Evolutionary conservation across 305 asterid genomes (phyloP).

Genomic region (Rubia peregrina): DNA sequence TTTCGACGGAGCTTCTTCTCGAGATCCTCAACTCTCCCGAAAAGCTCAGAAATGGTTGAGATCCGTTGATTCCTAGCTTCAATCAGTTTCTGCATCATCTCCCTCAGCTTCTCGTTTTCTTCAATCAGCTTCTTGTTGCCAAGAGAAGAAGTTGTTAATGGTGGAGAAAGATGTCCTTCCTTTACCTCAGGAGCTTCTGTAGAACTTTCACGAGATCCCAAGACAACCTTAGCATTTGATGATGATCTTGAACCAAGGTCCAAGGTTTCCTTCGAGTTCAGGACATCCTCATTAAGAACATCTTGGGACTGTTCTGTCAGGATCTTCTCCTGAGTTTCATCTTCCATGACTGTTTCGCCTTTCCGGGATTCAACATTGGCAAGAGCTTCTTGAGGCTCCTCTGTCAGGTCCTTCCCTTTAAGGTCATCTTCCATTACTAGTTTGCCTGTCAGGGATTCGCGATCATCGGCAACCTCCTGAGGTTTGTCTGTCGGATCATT

Average conservation of each 20-base stretch:
- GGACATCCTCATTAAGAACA: conserved; percentile 3
- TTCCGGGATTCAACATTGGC: conserved; percentile 18
- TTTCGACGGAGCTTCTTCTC: conserved; percentile 45
- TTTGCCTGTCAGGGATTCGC: neutral
- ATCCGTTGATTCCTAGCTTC: conserved; percentile 52
- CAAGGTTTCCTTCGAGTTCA: too few species aligned
- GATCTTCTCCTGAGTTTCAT: neutral
- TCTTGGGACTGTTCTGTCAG: neutral
- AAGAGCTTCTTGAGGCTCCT: conserved; percentile 19
- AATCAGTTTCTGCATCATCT: conserved; percentile 48
- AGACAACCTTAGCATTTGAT: neutral
- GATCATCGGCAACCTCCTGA: conserved; percentile 19
- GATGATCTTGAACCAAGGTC: too few species aligned
- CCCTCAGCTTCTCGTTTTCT: conserved; percentile 56
- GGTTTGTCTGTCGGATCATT: conserved; percentile 21
- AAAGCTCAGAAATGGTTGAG: conserved; percentile 42
- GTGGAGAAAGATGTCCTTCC: neutral
- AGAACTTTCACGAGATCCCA: conserved; percentile 14
- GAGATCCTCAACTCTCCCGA: conserved; percentile 47
- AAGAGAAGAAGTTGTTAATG: conserved; percentile 14
- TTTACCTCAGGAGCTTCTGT: conserved; percentile 3
- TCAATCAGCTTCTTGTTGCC: conserved; percentile 34
- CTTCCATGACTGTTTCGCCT: neutral
- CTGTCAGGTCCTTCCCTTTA: conserved; percentile 17
- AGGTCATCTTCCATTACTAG: neutral